These are phyloP conservation scores for Jatropha multifida DNA, from an alignment of 441 rosid genomes.

Conservation along the genomic window DNA sequence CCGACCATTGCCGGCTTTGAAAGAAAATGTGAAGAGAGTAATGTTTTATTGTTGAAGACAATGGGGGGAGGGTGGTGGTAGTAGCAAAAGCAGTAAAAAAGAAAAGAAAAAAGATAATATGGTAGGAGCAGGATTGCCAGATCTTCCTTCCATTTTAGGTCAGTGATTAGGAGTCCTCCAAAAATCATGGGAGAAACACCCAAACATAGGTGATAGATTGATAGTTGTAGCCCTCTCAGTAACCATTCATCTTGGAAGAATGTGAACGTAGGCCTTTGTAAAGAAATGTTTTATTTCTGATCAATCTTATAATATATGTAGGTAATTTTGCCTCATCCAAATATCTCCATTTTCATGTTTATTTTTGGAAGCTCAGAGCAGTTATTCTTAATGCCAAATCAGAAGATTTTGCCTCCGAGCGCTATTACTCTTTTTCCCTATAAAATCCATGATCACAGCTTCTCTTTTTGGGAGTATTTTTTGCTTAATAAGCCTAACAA, in stretches of 20 bases:
- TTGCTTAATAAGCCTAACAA: too few relatives aligned
- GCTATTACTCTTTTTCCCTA: too few relatives aligned
- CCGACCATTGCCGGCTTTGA: slow-evolving; percentile 85
- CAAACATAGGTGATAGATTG: slow-evolving; percentile 6
- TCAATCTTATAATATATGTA: slow-evolving; percentile 21
- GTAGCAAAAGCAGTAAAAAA: neutral
- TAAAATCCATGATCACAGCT: too few relatives aligned
- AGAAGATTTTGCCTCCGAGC: too few relatives aligned
- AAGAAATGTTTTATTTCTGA: slow-evolving; percentile 32
- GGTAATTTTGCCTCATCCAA: slow-evolving; percentile 29
- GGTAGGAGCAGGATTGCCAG: slow-evolving; percentile 14
- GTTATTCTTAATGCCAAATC: too few relatives aligned
- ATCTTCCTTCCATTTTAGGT: slow-evolving; percentile 21
- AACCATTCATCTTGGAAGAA: slow-evolving; percentile 17
- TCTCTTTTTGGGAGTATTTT: too few relatives aligned
- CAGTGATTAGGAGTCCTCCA: slow-evolving; percentile 16
- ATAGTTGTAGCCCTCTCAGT: slow-evolving; percentile 2
- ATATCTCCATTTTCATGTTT: neutral
- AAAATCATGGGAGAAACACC: slow-evolving; percentile 6
- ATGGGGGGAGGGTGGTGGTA: too few relatives aligned
- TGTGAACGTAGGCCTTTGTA: slow-evolving; percentile 35
- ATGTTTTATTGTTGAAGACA: slow-evolving; percentile 83
- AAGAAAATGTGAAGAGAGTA: slow-evolving; percentile 97
- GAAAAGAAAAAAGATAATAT: neutral
- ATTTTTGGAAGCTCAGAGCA: too few relatives aligned